phyloP scores from a whole-genome alignment of 768 basidiomycete genomes.

The Hydnomerulius pinastri region DNA sequence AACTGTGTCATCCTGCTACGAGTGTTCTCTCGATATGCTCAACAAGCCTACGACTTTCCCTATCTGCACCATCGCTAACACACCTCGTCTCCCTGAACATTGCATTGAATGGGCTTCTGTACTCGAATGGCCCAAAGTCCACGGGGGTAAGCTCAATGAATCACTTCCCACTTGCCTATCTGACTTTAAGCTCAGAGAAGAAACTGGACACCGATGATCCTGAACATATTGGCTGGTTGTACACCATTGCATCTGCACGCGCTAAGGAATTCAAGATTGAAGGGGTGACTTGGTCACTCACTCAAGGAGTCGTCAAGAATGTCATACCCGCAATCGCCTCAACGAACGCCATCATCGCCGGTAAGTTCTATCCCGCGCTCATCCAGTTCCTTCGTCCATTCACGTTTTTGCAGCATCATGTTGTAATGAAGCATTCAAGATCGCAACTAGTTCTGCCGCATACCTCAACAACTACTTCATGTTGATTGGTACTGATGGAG shows the following conservation, averaged over 20 bases:
- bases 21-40: constrained; percentile 97
- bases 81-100: constrained; percentile 95
- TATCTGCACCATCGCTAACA: constrained; percentile 99
- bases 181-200: constrained; percentile 53
- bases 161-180: neutral
- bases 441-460: constrained; percentile 92
- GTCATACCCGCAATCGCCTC: constrained; percentile 99
- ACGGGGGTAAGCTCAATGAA: constrained; percentile 60
- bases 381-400: neutral
- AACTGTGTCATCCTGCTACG: constrained; percentile 93
- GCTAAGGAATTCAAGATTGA: constrained; percentile 96
- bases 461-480: constrained; percentile 98
- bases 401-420: constrained; percentile 69
- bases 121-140: constrained; percentile 94
- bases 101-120: constrained; percentile 99
- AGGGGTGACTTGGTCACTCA: constrained; percentile 96
- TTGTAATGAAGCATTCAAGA: constrained; percentile 99
- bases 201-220: constrained; percentile 98
- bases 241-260: constrained; percentile 73
- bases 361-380: too few species aligned
- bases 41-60: constrained; percentile 97
- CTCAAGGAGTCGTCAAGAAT: constrained; percentile 99
- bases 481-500: constrained; percentile 94
- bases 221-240: constrained; percentile 95
- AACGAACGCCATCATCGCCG: constrained; percentile 97